These are phyloP conservation scores for Colletotrichum cordylinicola DNA, from an alignment of 2,329 filamentous ascomycete genomes.

Conservation along the genomic window DNA sequence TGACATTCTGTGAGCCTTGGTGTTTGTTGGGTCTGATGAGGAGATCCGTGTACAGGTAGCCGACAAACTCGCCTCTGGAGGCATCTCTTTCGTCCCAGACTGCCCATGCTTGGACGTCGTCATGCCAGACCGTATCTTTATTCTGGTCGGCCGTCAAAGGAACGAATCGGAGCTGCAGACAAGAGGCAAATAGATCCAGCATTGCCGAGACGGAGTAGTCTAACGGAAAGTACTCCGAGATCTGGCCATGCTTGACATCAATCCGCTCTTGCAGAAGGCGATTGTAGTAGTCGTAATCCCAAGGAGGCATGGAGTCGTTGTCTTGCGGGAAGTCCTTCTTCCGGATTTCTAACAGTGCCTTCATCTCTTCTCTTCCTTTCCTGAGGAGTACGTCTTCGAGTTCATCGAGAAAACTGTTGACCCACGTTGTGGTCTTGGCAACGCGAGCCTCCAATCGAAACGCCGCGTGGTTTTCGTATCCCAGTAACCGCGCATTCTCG, in stretches of 20 bases:
- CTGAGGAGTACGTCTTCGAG: neutral
- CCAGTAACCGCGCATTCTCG: neutral
- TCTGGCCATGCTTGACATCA: neutral
- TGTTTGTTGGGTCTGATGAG: neutral
- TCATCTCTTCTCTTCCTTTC: neutral
- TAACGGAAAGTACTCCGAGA: neutral
- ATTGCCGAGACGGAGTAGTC: neutral
- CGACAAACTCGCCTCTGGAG: neutral
- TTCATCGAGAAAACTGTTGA: neutral
- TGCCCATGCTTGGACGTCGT: neutral
- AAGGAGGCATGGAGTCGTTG: neutral
- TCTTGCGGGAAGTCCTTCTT: neutral
- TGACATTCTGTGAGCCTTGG: rapidly evolving
- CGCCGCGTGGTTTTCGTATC: neutral
- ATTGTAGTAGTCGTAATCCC: neutral
- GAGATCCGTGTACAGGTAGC: neutral
- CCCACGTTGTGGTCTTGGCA: neutral
- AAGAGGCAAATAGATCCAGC: neutral
- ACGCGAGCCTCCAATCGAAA: neutral
- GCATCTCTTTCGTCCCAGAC: neutral
- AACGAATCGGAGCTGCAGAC: rapidly evolving
- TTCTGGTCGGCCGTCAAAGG: neutral
- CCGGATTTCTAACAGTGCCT: rapidly evolving
- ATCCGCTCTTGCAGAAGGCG: neutral
- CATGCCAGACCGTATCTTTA: rapidly evolving